Evolutionary conservation across 31 red algal genomes (phyloP), one percentile per base, ranked within the genome.

Genomic region (Endocladia muricata): DNA sequence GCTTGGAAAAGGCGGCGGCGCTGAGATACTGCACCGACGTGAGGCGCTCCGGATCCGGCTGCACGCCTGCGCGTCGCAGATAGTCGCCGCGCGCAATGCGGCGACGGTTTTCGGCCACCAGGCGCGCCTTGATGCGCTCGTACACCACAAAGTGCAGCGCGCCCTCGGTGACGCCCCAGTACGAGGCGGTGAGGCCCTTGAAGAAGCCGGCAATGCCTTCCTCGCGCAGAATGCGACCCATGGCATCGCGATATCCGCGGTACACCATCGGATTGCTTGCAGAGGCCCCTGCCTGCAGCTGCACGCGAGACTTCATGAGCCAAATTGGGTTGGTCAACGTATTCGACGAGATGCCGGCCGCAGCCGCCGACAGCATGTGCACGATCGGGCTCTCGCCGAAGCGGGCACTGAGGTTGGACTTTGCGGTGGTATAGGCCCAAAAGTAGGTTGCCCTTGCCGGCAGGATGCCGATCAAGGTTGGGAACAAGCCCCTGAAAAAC

Each of bases 241-340:
- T 87, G 54, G 84, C 92, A 65, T 92, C 85, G 11, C 74, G 55
- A 59, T 92, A 93, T n/a, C 83, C 81, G 26, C 66, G 51, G 55
- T 98, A 98, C 6, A 78, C 69, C 68, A 70, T 61, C 6, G 80
- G 74, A 31, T 76, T 81, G 5, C 23, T 56, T 29, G 81, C 71
- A 23, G 60, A 57, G 3, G 73, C 80, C 25, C 91, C 96, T 30
- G 88, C 91, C 70, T 89, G 77, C 31, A 98, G 76, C 59, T 98
- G 96, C 33, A 95, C 87, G 6, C 96, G 82, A 4, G 91, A 92
- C 60, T 95, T 94, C 61, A 98, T 81, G 61, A 94, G 66, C 96
- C 96, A 98, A 36, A 98, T 95, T 1, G 96, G 96, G 64, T 98
- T 98, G 32, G 96, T 98, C 1, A 93, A 48, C 28, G 88, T 92